Percentiles rank a stretch among this genome's conserved stretches.
Evolutionary conservation across 2,329 filamentous ascomycete genomes (phyloP).

Genomic region (Aspergillus persii): DNA sequence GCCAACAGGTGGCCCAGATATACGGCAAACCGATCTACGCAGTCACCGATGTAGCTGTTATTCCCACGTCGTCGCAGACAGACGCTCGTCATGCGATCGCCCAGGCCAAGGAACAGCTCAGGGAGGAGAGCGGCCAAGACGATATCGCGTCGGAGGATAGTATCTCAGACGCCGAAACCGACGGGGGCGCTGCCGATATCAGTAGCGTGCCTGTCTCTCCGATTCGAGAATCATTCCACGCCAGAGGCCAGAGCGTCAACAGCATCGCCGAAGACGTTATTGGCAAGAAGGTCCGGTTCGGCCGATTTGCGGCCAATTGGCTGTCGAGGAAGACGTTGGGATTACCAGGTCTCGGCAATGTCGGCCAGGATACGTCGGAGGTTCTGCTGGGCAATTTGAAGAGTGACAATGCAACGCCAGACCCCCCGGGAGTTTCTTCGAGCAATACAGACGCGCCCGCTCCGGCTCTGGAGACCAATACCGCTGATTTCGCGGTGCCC

Average conservation of each 20-base stretch:
- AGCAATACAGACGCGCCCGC: conserved; percentile 9
- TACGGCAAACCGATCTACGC: conserved; percentile 80
- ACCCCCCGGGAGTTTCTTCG: conserved; percentile 4
- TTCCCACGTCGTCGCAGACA: conserved; percentile 72
- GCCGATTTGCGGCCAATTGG: conserved; percentile 86
- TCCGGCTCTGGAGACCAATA: conserved; percentile 2
- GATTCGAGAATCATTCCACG: conserved; percentile 20
- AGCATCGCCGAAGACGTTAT: conserved; percentile 89
- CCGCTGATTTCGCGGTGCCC: background rate
- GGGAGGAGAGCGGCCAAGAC: conserved; percentile 38
- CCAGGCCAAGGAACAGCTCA: conserved; percentile 53
- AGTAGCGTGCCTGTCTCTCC: conserved; percentile 27
- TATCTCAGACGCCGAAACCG: conserved; percentile 29
- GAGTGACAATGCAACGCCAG: background rate
- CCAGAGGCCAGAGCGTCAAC: conserved; percentile 35
- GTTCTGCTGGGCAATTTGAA: conserved; percentile 20
- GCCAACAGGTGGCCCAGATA: conserved; percentile 85
- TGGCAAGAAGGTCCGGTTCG: conserved; percentile 76
- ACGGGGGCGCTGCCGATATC: conserved; percentile 28
- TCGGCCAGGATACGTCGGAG: conserved; percentile 49
- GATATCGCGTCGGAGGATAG: conserved; percentile 26
- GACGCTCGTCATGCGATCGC: conserved; percentile 73
- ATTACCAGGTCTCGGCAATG: conserved; percentile 66
- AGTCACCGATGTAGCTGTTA: conserved; percentile 85
- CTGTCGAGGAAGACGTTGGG: conserved; percentile 84